Evolutionary conservation across 2,329 filamentous ascomycete genomes (phyloP), one percentile per base, ranked within the genome.

Genomic region (Aspergillus costaricaensis): DNA sequence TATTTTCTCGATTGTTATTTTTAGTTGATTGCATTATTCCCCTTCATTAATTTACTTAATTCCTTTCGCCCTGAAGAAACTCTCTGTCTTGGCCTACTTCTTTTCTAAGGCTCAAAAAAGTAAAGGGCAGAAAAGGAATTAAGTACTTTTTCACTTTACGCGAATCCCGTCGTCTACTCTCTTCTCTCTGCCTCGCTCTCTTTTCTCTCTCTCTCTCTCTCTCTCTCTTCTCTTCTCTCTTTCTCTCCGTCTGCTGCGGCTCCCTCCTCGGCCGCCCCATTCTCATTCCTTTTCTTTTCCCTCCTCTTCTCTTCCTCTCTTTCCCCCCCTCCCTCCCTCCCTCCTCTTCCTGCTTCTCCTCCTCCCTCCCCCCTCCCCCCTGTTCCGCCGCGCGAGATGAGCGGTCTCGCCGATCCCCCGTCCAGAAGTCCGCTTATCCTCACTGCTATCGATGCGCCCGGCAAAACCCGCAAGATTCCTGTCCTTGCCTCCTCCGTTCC

Each of bases 391-490:
- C 71, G 62, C 70, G 66, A 69, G 55, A 79, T 79, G 77, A 78
- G 72, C 66, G 67, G 76, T 67, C 68, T 79, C 61, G 75, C 75
- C 64, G 77, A 79, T 65, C 71, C 72, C 52, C 76, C 75, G 43
- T 67, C 75, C 43, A 77, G 80, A 69, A 82, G 77, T 65, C 77
- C 80, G 44, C 82, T 83, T 38, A 50, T 63, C 65, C 70, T 79
- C 61, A 25, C 38, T 70, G 59, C 70, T 55, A 62, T 71, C 65
- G 72, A 77, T 74, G 76, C 74, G 68, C 74, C 74, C 51, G 74
- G 77, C 59, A 79, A 80, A 65, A 79, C 81, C 70, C 80, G 81
- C 70, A 80, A 81, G 50, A 80, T 85, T 50, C 81, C 83, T 53
- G 79, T 85, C 61, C 78, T 83, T 54, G 78, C 81, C 17, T 82